These are phyloP conservation scores for Kazachstania africana DNA, from an alignment of 805 yeast genomes.

Conservation along the genomic window DNA sequence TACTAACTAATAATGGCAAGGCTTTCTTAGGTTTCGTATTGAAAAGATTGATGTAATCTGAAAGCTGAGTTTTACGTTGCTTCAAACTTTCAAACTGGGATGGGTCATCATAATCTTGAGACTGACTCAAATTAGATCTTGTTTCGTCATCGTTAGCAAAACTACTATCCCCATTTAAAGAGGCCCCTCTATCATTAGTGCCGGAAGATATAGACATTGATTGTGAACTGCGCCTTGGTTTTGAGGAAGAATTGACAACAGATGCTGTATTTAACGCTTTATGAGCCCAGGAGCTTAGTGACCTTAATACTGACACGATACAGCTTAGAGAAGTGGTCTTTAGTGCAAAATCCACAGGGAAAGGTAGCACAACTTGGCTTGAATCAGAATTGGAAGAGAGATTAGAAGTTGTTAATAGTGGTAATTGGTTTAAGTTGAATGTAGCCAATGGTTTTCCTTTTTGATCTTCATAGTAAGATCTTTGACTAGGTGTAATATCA, in stretches of 20 bases:
- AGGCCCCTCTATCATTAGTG: slow-evolving; percentile 4
- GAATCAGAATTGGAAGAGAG: slow-evolving; percentile 29
- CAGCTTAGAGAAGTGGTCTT: slow-evolving; percentile 73
- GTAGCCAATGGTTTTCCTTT: slow-evolving; percentile 51
- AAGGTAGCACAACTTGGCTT: slow-evolving; percentile 19
- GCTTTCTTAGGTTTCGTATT: slow-evolving; percentile 82
- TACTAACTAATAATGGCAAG: slow-evolving; percentile 44
- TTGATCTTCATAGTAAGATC: slow-evolving; percentile 41
- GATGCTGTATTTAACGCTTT: slow-evolving; percentile 33
- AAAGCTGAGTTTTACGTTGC: slow-evolving; percentile 67
- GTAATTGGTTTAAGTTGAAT: slow-evolving; percentile 61
- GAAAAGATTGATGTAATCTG: slow-evolving; percentile 69
- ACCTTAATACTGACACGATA: slow-evolving; percentile 69
- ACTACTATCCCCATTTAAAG: slow-evolving; percentile 3
- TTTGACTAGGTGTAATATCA: slow-evolving; percentile 60
- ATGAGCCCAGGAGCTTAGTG: slow-evolving; percentile 81
- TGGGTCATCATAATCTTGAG: slow-evolving; percentile 51
- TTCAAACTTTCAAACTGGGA: slow-evolving; percentile 77
- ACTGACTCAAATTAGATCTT: slow-evolving; percentile 8
- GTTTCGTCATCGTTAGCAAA: slow-evolving; percentile 9
- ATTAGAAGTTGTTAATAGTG: slow-evolving; percentile 62
- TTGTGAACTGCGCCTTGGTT: slow-evolving; percentile 1
- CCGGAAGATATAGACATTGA: slow-evolving; percentile 13
- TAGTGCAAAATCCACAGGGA: slow-evolving; percentile 74
- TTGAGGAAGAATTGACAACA: slow-evolving; percentile 1